A percentile compares a stretch with the other conserved stretches of the same genome.
phyloP scores from a whole-genome alignment of 306 rosid species.

The Cucurbita argyrosperma region DNA sequence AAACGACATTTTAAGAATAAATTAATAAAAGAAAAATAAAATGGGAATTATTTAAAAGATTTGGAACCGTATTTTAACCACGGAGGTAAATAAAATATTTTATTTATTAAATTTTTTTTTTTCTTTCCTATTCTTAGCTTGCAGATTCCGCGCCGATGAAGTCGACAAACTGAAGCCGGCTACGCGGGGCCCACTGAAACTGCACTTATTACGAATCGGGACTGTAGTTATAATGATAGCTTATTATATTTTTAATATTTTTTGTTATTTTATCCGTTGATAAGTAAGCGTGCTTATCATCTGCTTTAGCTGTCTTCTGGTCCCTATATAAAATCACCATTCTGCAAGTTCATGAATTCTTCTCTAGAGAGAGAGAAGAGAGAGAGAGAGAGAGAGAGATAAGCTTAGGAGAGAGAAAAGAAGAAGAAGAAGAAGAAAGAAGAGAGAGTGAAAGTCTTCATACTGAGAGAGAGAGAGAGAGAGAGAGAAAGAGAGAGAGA shows the following conservation, averaged over 20 bases:
- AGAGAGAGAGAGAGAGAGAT: conserved; percentile 29
- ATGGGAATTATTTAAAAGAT: no score
- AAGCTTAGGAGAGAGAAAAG: conserved; percentile 14
- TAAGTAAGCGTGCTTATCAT: accelerated
- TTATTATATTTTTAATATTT: neutral
- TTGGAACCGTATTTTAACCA: no score
- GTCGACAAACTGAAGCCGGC: conserved; percentile 67
- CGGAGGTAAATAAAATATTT: no score
- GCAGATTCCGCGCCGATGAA: conserved; percentile 78
- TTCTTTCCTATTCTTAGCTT: conserved; percentile 13
- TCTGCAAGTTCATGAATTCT: conserved; percentile 40
- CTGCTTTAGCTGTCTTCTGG: conserved; percentile 36
- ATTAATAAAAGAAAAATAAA: no score
- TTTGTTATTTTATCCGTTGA: neutral
- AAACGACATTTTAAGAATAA: no score
- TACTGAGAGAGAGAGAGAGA: conserved; percentile 20
- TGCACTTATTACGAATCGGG: neutral
- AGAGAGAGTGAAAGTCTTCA: conserved; percentile 26
- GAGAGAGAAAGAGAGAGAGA: conserved; percentile 9
- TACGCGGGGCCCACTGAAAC: conserved; percentile 32
- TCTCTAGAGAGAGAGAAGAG: conserved; percentile 8
- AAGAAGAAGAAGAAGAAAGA: conserved; percentile 7
- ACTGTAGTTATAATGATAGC: accelerated
- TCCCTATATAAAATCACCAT: conserved; percentile 47
- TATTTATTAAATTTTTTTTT: no score